Conservation (phyloP, 768 basidiomycete species). For the Cystofilobasidium ferigula region DNA sequence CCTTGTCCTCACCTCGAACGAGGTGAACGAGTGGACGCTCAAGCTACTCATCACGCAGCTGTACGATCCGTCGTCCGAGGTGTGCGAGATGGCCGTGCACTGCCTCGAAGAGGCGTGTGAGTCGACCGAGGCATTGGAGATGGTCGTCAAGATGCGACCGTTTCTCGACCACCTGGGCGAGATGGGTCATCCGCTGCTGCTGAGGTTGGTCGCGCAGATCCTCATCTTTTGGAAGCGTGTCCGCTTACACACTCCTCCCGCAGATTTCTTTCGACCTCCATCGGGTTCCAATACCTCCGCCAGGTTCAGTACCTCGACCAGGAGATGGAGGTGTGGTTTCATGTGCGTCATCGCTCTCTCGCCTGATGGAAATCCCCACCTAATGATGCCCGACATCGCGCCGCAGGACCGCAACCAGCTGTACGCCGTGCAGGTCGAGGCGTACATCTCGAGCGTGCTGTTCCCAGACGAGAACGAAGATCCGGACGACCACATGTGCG, state of each 20-base stretch:
- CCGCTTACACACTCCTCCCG: conserved; percentile 1
- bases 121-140: conserved; percentile 64
- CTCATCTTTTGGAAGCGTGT: background rate
- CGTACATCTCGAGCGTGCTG: conserved; percentile 73
- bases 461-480: conserved; percentile 48
- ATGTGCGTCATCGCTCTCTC: conserved; percentile 48
- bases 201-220: conserved; percentile 53
- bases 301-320: conserved; percentile 84
- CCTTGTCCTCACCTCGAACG: conserved; percentile 55
- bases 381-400: background rate
- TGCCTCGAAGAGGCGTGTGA: conserved; percentile 85
- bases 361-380: background rate
- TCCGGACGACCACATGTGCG: conserved; percentile 55
- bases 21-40: conserved; percentile 73
- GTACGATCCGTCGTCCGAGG: conserved; percentile 82
- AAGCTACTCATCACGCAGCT: conserved; percentile 86
- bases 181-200: conserved; percentile 71
- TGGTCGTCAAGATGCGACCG: conserved; percentile 89
- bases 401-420: conserved; percentile 77
- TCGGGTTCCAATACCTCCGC: conserved; percentile 84
- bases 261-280: conserved; percentile 87
- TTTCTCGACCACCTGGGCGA: conserved; percentile 91
- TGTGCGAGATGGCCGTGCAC: conserved; percentile 78
- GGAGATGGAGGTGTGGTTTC: conserved; percentile 93
- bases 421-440: conserved; percentile 88